Evolutionary conservation across 768 basidiomycete species (phyloP), one percentile per base, ranked within the genome.

Genomic region (Hortiboletus flavorubellus): DNA sequence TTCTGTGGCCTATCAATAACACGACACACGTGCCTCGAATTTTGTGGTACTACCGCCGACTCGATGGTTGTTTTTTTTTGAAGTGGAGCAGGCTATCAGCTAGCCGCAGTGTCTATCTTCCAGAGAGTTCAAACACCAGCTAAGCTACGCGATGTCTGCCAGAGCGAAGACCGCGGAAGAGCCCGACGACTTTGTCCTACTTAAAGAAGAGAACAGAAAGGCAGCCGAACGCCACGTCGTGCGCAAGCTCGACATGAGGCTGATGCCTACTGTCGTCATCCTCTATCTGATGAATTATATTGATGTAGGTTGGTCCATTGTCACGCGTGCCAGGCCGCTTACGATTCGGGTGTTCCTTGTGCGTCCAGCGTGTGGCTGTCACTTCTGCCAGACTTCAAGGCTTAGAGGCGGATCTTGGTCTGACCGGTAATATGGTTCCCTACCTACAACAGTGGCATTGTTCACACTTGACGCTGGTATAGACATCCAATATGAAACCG

Each of bases 401-500:
- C 8, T 56, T 79, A 26, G 69, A 75, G 56, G 40, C 64, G 21
- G 78, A 79, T 57, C 63, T 79, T 4, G 53, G 65, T n/a, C 53
- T 76, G 14, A 62, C 55, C n/a, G 69, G 76, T 73, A 40, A 42
- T 45, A 11, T 11, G 6, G 14, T 53, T 14, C 35, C 8, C 3
- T n/a, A 3, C 5, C 7, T 16, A 34, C 34, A 34, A 8, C 9
- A 34, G 26, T 26, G 2, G 38, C 39, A 31, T 2, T 12, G n/a
- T 39, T 23, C 31, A 37, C 33, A 11, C 16, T 41, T 49, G 33
- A 54, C 34, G 14, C 8, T 12, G 30, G 23, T 29, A 10, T 54
- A 83, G 82, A 79, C 53, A 65, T 82, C 15, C 76, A 83, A 61
- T 84, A 84, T 61, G 71, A 73, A 26, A 78, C 78, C 3, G 70